A percentile compares a stretch with the other conserved stretches of the same genome.
Evolutionary conservation across 202 grass and related monocot genomes (phyloP).

Genomic region (Schoenoplectus triqueter): DNA sequence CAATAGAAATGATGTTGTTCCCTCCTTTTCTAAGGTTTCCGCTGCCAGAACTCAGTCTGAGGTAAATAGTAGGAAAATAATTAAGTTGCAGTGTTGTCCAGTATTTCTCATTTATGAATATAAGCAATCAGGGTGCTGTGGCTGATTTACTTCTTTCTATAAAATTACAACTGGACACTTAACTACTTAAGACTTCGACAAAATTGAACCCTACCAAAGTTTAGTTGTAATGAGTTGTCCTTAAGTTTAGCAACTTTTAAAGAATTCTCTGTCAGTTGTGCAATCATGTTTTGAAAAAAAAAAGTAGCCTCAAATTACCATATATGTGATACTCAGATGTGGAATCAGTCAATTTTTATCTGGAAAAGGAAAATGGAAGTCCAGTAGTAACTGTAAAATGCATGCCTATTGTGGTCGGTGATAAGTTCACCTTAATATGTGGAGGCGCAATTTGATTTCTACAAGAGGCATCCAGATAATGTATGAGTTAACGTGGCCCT

Average conservation of each 20-base stretch:
- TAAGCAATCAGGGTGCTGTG: not conserved
- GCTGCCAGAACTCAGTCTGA: constrained; percentile 67
- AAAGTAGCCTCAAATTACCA: not conserved
- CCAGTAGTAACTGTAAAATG: not conserved
- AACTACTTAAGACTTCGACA: not conserved
- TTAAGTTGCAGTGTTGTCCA: not conserved
- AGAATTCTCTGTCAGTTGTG: constrained; percentile 10
- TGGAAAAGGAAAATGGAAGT: not conserved
- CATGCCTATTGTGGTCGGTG: not conserved
- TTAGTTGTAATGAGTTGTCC: not conserved
- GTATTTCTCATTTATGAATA: not conserved
- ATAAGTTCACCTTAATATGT: constrained; percentile 3
- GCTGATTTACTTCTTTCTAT: not conserved
- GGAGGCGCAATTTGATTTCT: not conserved
- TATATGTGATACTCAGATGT: not conserved
- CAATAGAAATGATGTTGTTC: constrained; percentile 85
- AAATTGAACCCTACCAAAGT: constrained; percentile 10
- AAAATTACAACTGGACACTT: too few species aligned
- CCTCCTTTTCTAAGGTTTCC: constrained; percentile 77
- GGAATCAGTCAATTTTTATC: not conserved
- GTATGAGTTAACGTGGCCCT: not conserved
- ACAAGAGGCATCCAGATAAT: constrained; percentile 10
- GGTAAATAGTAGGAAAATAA: constrained; percentile 48
- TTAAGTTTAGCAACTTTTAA: constrained; percentile 1
- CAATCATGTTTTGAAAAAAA: not conserved